These are phyloP conservation scores for Pseudogymnoascus verrucosus DNA, from an alignment of 2,329 filamentous ascomycete species.

Conservation along the genomic window DNA sequence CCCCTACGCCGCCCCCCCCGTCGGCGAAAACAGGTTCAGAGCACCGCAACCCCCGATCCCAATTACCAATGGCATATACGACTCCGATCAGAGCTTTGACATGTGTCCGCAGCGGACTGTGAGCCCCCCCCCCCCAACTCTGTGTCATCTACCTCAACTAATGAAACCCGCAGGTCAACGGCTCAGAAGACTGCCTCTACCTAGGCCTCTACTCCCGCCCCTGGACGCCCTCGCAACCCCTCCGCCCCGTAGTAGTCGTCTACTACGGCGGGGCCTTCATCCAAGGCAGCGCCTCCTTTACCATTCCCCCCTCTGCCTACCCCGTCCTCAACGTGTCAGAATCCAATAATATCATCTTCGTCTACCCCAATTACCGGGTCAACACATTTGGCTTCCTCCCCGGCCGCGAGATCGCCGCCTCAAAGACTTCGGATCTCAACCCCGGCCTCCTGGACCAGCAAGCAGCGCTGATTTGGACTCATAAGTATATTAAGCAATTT, in stretches of 20 bases:
- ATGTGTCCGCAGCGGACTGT: constrained; percentile 51
- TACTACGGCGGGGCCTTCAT: constrained; percentile 58
- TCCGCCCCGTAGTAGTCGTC: constrained; percentile 49
- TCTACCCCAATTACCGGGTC: constrained; percentile 57
- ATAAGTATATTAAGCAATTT: constrained; percentile 48
- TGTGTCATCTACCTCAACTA: neutral
- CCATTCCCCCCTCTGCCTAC: constrained; percentile 47
- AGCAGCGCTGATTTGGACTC: constrained; percentile 50
- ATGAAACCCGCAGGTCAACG: constrained; percentile 32
- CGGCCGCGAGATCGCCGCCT: constrained; percentile 42
- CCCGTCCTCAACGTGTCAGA: constrained; percentile 48
- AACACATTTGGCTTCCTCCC: constrained; percentile 63
- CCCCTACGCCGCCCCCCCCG: constrained; percentile 51
- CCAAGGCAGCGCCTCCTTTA: constrained; percentile 46
- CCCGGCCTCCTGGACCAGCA: constrained; percentile 56
- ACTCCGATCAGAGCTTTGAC: constrained; percentile 47
- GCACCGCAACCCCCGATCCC: constrained; percentile 47
- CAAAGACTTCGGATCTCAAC: constrained; percentile 48
- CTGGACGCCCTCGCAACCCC: constrained; percentile 37
- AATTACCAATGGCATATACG: constrained; percentile 42
- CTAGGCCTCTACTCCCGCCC: constrained; percentile 52
- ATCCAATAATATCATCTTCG: constrained; percentile 43
- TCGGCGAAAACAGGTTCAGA: constrained; percentile 50
- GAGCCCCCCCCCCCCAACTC: neutral
- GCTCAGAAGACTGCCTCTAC: constrained; percentile 53